phyloP scores from a whole-genome alignment of 2,329 filamentous ascomycete species.

The Colletotrichum cordylinicola region DNA sequence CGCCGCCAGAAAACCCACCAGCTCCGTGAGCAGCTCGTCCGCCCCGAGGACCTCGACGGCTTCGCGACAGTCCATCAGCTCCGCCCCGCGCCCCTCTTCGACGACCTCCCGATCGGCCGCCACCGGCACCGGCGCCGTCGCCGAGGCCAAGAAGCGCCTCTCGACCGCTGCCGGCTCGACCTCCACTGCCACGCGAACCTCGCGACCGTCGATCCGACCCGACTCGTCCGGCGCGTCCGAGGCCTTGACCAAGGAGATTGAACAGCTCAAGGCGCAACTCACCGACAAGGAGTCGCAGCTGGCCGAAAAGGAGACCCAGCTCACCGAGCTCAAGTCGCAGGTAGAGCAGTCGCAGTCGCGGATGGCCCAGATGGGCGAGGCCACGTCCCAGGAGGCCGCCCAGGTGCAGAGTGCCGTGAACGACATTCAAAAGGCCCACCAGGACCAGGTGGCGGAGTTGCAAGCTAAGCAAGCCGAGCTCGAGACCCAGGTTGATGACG shows the following conservation, averaged over 20 bases:
- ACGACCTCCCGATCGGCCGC: constrained; percentile 34
- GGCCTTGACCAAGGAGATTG: constrained; percentile 58
- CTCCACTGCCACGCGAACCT: constrained; percentile 43
- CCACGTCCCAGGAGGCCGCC: constrained; percentile 48
- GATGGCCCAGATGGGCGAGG: constrained; percentile 58
- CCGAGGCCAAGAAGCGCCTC: constrained; percentile 63
- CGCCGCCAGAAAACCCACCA: constrained; percentile 34
- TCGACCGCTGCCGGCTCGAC: constrained; percentile 52
- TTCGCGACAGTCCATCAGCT: constrained; percentile 15
- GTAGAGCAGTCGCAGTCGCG: constrained; percentile 61
- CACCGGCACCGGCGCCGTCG: constrained; percentile 39
- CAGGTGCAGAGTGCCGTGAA: constrained; percentile 35
- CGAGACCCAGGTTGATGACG: constrained; percentile 52
- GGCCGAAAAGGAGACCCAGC: constrained; percentile 61
- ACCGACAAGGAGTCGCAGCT: constrained; percentile 64
- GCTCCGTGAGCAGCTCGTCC: constrained; percentile 23
- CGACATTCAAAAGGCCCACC: constrained; percentile 31
- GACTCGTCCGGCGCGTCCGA: constrained; percentile 44
- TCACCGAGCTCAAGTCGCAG: constrained; percentile 62
- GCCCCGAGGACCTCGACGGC: constrained; percentile 15
- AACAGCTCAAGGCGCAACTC: constrained; percentile 66
- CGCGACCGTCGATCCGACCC: constrained; percentile 44
- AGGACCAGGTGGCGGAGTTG: constrained; percentile 52
- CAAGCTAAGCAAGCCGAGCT: constrained; percentile 56
- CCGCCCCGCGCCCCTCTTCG: constrained; percentile 28